Percentiles rank a stretch among this genome's conserved stretches.
phyloP scores from a whole-genome alignment of 2,329 filamentous ascomycete genomes.

The Ceratocystis alfenasii region DNA sequence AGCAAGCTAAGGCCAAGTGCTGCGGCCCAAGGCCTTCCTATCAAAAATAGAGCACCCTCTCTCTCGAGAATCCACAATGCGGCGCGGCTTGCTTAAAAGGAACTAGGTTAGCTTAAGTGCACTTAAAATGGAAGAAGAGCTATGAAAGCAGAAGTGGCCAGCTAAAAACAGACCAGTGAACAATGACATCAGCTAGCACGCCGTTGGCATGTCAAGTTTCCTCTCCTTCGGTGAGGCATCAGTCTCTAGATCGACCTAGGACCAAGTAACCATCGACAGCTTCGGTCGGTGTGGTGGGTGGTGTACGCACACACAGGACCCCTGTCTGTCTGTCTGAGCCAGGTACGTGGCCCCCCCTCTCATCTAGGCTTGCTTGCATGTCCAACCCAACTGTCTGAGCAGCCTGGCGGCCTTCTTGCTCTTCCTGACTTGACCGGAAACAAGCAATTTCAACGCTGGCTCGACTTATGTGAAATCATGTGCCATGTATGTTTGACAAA shows the following conservation, averaged over 20 bases:
- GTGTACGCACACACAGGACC: not conserved
- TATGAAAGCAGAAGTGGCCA: not conserved
- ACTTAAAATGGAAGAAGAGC: not conserved
- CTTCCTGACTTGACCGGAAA: not conserved
- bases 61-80: not conserved
- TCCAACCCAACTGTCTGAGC: not conserved
- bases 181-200: not conserved
- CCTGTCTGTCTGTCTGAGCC: too few relatives aligned
- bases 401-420: not conserved
- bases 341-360: too few relatives aligned
- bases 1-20: too few relatives aligned
- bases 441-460: not conserved
- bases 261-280: not conserved
- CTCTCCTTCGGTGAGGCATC: not conserved
- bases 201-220: too few relatives aligned
- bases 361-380: not conserved
- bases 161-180: not conserved
- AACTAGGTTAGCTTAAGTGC: not conserved
- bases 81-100: not conserved
- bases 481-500: constrained; percentile 6
- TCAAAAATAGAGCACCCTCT: constrained; percentile 6
- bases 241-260: not conserved
- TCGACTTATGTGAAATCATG: not conserved
- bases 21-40: too few relatives aligned
- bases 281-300: not conserved